A percentile compares a stretch with the other conserved stretches of the same genome.
phyloP scores from a whole-genome alignment of 2,329 filamentous ascomycete species.

The Emmonsiellopsis sp. region DNA sequence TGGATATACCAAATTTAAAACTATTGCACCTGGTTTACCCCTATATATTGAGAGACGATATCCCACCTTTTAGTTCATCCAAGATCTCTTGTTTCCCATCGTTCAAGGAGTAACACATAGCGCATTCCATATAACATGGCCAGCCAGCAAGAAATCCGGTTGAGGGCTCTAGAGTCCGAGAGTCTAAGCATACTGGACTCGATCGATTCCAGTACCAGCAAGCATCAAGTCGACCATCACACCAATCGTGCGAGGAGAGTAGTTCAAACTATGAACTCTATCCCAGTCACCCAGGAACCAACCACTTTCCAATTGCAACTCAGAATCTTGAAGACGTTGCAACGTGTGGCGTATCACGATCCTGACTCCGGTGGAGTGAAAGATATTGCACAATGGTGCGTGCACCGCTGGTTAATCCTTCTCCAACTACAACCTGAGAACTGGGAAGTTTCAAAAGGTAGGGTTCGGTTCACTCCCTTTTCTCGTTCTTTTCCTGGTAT shows the following conservation, averaged over 20 bases:
- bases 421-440: constrained; percentile 36
- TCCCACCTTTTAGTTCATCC: no score
- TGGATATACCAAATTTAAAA: no score
- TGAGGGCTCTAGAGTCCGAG: not conserved
- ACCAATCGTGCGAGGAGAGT: constrained; percentile 30
- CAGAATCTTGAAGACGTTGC: constrained; percentile 36
- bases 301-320: constrained; percentile 28
- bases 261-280: constrained; percentile 28
- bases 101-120: not conserved
- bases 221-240: not conserved
- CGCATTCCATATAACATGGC: not conserved
- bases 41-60: no score
- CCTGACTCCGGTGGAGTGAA: constrained; percentile 35
- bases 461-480: constrained; percentile 6
- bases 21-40: no score
- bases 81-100: not conserved
- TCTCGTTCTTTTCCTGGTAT: no score
- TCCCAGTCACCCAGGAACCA: constrained; percentile 28
- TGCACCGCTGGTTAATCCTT: constrained; percentile 38
- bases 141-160: not conserved
- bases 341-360: constrained; percentile 42
- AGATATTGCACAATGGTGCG: constrained; percentile 42
- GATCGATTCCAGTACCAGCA: not conserved
- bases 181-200: not conserved
- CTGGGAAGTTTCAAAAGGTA: constrained; percentile 34